Evolutionary conservation across 108 stramenopile species (phyloP), one percentile per base, ranked within the genome.

Genomic region (Bacterosira constricta): DNA sequence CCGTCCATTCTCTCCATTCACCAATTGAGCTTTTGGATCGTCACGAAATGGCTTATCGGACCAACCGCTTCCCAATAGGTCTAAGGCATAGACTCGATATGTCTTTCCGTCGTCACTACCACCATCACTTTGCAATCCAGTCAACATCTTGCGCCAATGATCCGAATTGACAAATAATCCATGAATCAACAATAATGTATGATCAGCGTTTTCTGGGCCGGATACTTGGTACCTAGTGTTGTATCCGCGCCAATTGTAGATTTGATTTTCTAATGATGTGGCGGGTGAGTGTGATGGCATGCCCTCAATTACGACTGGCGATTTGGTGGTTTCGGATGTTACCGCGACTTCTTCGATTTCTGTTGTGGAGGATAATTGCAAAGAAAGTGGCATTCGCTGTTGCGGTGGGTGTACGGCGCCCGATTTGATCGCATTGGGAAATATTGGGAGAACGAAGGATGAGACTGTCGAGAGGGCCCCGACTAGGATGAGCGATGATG

Each of bases 1-100:
- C 34, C 92, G 81, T 38, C 77, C 80, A 62, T 78, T 69, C 69
- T 94, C 92, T 10, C 90, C 92, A 77, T 77, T 77, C 27, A 88
- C 63, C 2, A 63, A 27, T 63, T 64, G 68, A 1, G 88, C 86
- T 15, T 55, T 74, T 6, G 80, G 34, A 62, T 80, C 77, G 3
- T 47, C 25, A 5, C 86, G 85, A 18, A 41, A 38, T 11, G 96
- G 97, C 79, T 97, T 97, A 68, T 72, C 73, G 26, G 85, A 82
- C 70, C 93, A 96, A 4, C 97, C 97, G 70, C 88, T 94, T 4
- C 97, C 97, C 63, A 89, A 86, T 21, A 97, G 69, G 39, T 97
- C 97, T 17, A 97, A 41, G 3, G 97, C 97, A 66, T 87, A 96
- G 7, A 80, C 82, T 35, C 87, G 80, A 58, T 78, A 92, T 13